Evolutionary conservation across 768 basidiomycete species (phyloP), one percentile per base, ranked within the genome.

Genomic region (Naganishia onofrii): DNA sequence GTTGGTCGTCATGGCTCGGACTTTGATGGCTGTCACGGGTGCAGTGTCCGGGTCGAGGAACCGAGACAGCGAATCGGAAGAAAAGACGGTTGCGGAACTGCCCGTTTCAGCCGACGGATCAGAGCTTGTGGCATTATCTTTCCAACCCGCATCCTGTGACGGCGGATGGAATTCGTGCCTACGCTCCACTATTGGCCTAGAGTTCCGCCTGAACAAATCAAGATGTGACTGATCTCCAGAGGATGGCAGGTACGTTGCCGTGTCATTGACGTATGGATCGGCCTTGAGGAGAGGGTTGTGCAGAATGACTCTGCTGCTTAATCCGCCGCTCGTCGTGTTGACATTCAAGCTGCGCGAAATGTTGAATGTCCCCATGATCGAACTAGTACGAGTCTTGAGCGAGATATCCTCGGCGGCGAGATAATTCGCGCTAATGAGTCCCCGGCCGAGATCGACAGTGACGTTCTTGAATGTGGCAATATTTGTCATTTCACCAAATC

Each of bases 321-420:
- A 52, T 10, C 69, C 58, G 36, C 67, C 72, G 32, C 70, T 74
- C 6, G 77, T 76, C 8, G 72, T 73, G 66, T 78, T 80, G 56
- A 79, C 57, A 32, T 58, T 71, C 56, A 81, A 51, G n/a, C 67
- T 67, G 29, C 76, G 67, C 5, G 76, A 74, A 12, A 79, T 70
- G 60, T 81, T 81, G 57, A 72, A 79, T 23, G 46, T 71, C 1
- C 80, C 80, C 44, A 58, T 69, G 21, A 81, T 72, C 38, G 74
- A 66, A 63, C 75, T 76, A 15, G 71, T 69, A 29, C 56, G 69
- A 8, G 78, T 71, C n/a, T 68, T 36, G 23, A 79, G 56, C 12
- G 68, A 70, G 23, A 76, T 73, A 42, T 67, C 71, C 42, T 72
- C 66, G 21, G 75, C 79, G 29, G 72, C 70, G 34, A 77, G 71